phyloP scores from a whole-genome alignment of 805 yeast species.

The Komagataella phaffii region DNA sequence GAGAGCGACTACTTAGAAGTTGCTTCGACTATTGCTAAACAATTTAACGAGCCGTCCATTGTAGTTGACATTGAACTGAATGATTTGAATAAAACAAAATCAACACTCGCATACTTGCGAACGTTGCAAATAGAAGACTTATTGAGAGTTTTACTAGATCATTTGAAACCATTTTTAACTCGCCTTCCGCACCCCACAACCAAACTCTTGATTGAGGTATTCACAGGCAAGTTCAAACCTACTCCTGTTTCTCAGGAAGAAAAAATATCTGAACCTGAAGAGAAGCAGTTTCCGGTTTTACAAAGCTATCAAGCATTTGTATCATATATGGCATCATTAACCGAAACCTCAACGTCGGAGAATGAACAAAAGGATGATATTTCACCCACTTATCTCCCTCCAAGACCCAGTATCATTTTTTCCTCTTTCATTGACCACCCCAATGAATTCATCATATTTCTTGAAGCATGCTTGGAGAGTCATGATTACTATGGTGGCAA shows the following conservation, averaged over 20 bases:
- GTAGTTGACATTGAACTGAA: slow-evolving; percentile 67
- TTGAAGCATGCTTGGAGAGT: slow-evolving; percentile 81
- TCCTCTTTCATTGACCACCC: slow-evolving; percentile 80
- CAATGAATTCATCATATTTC: slow-evolving; percentile 76
- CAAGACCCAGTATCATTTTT: slow-evolving; percentile 77
- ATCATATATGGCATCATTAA: slow-evolving; percentile 24
- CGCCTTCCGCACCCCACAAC: slow-evolving; percentile 71
- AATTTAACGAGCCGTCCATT: slow-evolving; percentile 55
- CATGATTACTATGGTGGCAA: slow-evolving; percentile 68
- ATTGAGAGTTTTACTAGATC: slow-evolving; percentile 40
- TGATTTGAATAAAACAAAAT: slow-evolving; percentile 46
- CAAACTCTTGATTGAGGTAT: slow-evolving; percentile 67
- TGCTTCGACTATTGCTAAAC: slow-evolving; percentile 59
- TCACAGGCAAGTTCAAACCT: slow-evolving; percentile 72
- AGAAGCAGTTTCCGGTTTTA: slow-evolving; percentile 15
- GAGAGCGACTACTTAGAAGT: slow-evolving; percentile 56
- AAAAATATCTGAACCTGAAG: slow-evolving; percentile 1
- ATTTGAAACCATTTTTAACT: slow-evolving; percentile 51
- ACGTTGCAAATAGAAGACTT: slow-evolving; percentile 68
- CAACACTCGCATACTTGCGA: slow-evolving; percentile 51
- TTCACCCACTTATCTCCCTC: slow-evolving; percentile 76
- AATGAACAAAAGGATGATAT: slow-evolving; percentile 5
- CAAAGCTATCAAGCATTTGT: slow-evolving; percentile 48
- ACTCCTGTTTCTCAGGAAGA: slow-evolving; percentile 7
- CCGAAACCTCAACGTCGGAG: not conserved